Percentiles rank a stretch among this genome's conserved stretches.
Conservation (phyloP, 176 grass and related monocot genomes). For the Stipa capillata region DNA sequence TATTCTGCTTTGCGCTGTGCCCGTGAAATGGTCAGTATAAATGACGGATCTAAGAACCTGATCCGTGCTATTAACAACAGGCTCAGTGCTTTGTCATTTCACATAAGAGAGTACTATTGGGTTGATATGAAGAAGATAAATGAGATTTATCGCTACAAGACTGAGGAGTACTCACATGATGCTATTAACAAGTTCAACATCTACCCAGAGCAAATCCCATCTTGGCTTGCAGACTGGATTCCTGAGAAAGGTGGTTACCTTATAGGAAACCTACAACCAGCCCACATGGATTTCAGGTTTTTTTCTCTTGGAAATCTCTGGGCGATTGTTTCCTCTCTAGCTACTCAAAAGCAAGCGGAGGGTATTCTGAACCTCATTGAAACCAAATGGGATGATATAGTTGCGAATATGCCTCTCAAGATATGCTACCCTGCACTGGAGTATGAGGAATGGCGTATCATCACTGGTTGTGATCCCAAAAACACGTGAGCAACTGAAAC, state of each 20-base stretch:
- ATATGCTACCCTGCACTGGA: slow-evolving; percentile 97
- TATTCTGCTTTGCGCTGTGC: slow-evolving; percentile 85
- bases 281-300: slow-evolving; percentile 99
- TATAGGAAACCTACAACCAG: slow-evolving; percentile 81
- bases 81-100: slow-evolving; percentile 74
- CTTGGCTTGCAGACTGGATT: slow-evolving; percentile 83
- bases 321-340: slow-evolving; percentile 80
- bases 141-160: slow-evolving; percentile 89
- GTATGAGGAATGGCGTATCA: slow-evolving; percentile 91
- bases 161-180: slow-evolving; percentile 85
- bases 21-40: slow-evolving; percentile 65
- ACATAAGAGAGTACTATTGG: slow-evolving; percentile 91
- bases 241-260: slow-evolving; percentile 86
- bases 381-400: slow-evolving; percentile 96
- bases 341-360: slow-evolving; percentile 76
- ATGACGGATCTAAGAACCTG: slow-evolving; percentile 59
- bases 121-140: slow-evolving; percentile 92
- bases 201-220: slow-evolving; percentile 85
- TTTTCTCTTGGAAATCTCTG: slow-evolving; percentile 95
- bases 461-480: slow-evolving; percentile 95
- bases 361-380: slow-evolving; percentile 91
- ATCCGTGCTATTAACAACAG: slow-evolving; percentile 69
- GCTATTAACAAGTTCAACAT: slow-evolving; percentile 93
- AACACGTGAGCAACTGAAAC: slow-evolving; percentile 61
- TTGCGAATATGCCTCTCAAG: slow-evolving; percentile 89